Conservation (phyloP, 768 basidiomycete species). For the Termitomyces eurrhizus region DNA sequence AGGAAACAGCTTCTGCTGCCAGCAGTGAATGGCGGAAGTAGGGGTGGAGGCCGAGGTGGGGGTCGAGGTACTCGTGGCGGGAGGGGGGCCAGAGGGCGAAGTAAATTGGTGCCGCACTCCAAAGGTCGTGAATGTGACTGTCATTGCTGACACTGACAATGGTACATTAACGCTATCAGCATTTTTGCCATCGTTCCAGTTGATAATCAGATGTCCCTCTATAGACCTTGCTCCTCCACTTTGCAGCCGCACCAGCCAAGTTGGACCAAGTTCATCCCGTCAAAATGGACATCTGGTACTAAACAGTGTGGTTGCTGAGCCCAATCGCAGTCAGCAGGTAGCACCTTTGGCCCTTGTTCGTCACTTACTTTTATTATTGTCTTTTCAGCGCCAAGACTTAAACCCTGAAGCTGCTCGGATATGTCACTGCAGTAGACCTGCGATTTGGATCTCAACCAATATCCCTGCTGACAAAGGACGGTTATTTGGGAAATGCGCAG, state of each 20-base stretch:
- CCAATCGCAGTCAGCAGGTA: constrained; percentile 5
- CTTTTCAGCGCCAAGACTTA: constrained; percentile 16
- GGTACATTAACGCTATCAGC: constrained; percentile 13
- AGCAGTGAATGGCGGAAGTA: too few species aligned
- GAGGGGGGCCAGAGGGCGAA: constrained; percentile 22
- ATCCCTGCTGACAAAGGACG: constrained; percentile 74
- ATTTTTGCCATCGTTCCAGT: background rate
- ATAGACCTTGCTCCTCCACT: constrained; percentile 18
- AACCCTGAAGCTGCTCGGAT: constrained; percentile 17
- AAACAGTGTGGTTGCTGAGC: constrained; percentile 9
- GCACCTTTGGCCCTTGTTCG: constrained; percentile 4
- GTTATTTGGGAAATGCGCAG: constrained; percentile 70
- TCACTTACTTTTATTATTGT: background rate
- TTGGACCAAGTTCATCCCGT: too few species aligned
- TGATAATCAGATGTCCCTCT: background rate
- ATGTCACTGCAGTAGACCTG: constrained; percentile 59
- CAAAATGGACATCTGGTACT: too few species aligned
- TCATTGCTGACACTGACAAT: constrained; percentile 26
- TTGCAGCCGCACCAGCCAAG: constrained; percentile 10
- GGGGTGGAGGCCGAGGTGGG: too few species aligned
- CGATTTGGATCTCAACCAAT: constrained; percentile 51
- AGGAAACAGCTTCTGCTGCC: too few species aligned
- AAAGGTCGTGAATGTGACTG: constrained; percentile 29
- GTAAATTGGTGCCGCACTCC: constrained; percentile 23
- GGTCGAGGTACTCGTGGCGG: constrained; percentile 29